Conservation (phyloP, 179 eudicot species). For the Spinacia oleracea region DNA sequence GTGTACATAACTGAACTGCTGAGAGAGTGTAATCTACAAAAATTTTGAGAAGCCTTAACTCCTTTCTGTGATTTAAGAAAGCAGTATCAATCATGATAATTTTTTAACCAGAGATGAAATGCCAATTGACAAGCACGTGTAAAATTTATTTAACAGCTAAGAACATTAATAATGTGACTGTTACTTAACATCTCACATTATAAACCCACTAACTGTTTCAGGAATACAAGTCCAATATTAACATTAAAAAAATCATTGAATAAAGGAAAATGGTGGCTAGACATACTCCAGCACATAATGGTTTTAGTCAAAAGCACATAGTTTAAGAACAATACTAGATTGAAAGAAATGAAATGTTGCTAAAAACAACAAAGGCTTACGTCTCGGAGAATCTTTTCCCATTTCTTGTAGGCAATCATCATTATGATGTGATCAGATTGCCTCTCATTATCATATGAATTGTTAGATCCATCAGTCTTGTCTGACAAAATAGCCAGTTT, state of each 20-base stretch:
- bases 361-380: slow-evolving; percentile 34
- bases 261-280: background rate
- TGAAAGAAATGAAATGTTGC: background rate
- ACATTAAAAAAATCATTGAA: background rate
- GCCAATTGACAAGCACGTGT: background rate
- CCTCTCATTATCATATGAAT: slow-evolving; percentile 44
- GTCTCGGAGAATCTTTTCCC: slow-evolving; percentile 76
- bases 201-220: background rate
- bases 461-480: slow-evolving; percentile 51
- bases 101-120: background rate
- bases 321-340: background rate
- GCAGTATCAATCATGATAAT: slow-evolving; percentile 6
- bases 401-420: slow-evolving; percentile 83
- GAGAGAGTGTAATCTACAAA: slow-evolving; percentile 72
- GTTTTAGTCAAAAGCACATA: background rate
- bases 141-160: background rate
- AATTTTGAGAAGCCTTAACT: slow-evolving; percentile 69
- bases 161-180: background rate
- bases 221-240: background rate
- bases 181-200: background rate
- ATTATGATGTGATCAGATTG: slow-evolving; percentile 89
- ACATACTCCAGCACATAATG: background rate
- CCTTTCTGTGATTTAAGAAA: slow-evolving; percentile 60
- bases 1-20: slow-evolving; percentile 92
- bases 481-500: slow-evolving; percentile 71